Conservation (phyloP, 1,139 yeast species). For the Scheffersomyces quercinus region DNA sequence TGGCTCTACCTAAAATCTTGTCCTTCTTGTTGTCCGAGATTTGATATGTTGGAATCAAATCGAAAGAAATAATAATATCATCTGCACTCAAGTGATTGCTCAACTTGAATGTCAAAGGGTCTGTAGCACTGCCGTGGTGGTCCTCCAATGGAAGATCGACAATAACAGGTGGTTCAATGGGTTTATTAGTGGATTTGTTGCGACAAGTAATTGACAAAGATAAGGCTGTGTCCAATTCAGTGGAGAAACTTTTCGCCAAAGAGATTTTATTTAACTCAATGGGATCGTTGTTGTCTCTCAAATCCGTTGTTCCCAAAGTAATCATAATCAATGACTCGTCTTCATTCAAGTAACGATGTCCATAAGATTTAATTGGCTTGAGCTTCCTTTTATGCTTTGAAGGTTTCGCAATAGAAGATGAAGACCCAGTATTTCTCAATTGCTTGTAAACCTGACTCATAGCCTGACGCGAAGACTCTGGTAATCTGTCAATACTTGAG, state of each 20-base stretch:
- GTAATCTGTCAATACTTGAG: constrained; percentile 41
- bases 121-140: constrained; percentile 73
- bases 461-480: constrained; percentile 36
- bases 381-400: constrained; percentile 23
- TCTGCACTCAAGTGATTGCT: constrained; percentile 47
- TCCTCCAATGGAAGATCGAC: constrained; percentile 86
- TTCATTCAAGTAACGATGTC: constrained; percentile 70
- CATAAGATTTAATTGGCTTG: constrained; percentile 76
- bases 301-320: constrained; percentile 85
- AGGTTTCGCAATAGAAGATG: constrained; percentile 29
- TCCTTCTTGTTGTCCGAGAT: constrained; percentile 27
- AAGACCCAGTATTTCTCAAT: constrained; percentile 29
- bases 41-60: constrained; percentile 88
- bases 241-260: constrained; percentile 69
- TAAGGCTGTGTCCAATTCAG: constrained; percentile 86
- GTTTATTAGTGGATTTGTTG: constrained; percentile 38
- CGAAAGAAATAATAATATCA: constrained; percentile 71
- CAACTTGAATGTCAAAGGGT: constrained; percentile 77
- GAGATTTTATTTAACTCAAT: constrained; percentile 75
- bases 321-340: constrained; percentile 71
- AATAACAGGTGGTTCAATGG: constrained; percentile 63
- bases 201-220: constrained; percentile 70
- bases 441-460: constrained; percentile 44
- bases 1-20: constrained; percentile 79
- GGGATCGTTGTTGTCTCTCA: constrained; percentile 60